A percentile compares a stretch with the other conserved stretches of the same genome.
These are phyloP conservation scores for sweet orange (Citrus sinensis) DNA, from an alignment of 345 rosid genomes.

Conservation along the genomic window DNA sequence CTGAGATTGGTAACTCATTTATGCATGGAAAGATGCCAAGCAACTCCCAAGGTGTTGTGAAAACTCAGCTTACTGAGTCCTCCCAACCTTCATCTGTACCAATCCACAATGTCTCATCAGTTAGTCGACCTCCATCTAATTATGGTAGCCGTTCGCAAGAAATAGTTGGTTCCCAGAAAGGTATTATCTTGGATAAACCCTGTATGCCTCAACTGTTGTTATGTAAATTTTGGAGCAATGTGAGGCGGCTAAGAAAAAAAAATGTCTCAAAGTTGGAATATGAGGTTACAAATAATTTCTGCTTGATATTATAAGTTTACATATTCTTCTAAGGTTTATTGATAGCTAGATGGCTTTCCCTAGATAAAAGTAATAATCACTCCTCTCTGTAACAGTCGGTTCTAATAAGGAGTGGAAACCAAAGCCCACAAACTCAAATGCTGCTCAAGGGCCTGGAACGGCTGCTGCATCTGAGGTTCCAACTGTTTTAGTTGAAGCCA, in stretches of 20 bases:
- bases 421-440: constrained; percentile 53
- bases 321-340: constrained; percentile 9
- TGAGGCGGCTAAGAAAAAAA: not conserved
- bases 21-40: constrained; percentile 41
- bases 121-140: constrained; percentile 74
- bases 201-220: not conserved
- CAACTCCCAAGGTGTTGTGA: constrained; percentile 56
- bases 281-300: not conserved
- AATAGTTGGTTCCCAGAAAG: constrained; percentile 60
- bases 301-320: constrained; percentile 5
- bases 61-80: constrained; percentile 46
- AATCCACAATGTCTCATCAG: constrained; percentile 53
- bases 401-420: constrained; percentile 90
- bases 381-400: constrained; percentile 43
- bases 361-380: constrained; percentile 14
- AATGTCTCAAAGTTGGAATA: not conserved
- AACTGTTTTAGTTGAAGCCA: constrained; percentile 41
- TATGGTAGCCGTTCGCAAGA: constrained; percentile 68
- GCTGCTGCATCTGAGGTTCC: constrained; percentile 45
- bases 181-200: constrained; percentile 27
- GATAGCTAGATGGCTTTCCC: constrained; percentile 1
- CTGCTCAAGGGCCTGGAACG: constrained; percentile 47
- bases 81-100: constrained; percentile 48
- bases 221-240: not conserved
- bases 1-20: constrained; percentile 38